Base-by-base conservation (phyloP, 345 rosid species). In the Excoecaria agallocha region DNA sequence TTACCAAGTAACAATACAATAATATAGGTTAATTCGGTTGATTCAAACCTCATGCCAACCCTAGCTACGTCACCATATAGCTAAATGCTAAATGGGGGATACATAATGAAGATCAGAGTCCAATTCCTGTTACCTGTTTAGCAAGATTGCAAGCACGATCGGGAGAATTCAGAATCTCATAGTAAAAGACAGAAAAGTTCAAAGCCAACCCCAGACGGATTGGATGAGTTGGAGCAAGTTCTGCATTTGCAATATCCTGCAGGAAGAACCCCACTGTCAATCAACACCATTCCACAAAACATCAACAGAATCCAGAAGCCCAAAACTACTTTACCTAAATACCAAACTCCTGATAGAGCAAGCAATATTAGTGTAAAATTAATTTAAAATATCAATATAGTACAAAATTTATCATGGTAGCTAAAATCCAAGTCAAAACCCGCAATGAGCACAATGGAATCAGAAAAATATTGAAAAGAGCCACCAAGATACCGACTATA, bases 141-240 rank as follows among this genome's bases (percentile, higher is more conserved):
- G 97, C 96, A 25, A 94, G 91, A 84, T 52, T 89, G 88, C 98
- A 94, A 64, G 98, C 98, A 41, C 96, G 96, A 70, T 92, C 96
- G 22, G 96, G 94, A 85, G 98, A 90, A 72, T 90, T 94, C 73
- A 94, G 85, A 71, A 94, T 92, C 85, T 92, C 97, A 60, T 91
- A 94, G 84, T 90, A 92, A 75, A 94, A 94, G 38, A 94, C 94
- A 50, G 94, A 94, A 86, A 94, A 92, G 79, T 94, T 90, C 61
- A 94, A 86, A 4, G 98, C 97, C 78, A 92, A 68, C 45, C 98
- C 96, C 0, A 94, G 91, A 50, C 97, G 96, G 81, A 92, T 94
- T 12, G 96, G 97, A 52, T 94, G 97, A 17, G 98, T 92, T 8
- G 97, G 94, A 74, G 98, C 87, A 76, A 94, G 79, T 67, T 94